Evolutionary conservation across 2,329 filamentous ascomycete species (phyloP).

Genomic region (Drechslerella stenobrocha): DNA sequence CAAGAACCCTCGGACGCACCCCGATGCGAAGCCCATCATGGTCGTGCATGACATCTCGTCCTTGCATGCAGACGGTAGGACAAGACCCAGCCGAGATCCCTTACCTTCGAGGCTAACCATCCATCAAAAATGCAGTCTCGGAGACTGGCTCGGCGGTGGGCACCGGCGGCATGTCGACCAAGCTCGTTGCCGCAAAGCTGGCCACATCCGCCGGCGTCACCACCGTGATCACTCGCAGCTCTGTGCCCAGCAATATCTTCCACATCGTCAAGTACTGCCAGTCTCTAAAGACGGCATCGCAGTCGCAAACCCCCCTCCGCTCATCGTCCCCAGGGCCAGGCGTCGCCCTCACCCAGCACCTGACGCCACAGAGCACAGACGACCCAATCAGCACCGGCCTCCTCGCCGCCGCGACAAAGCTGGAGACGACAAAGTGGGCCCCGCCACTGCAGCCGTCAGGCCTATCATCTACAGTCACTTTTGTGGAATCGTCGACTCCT

Average conservation of each 20-base stretch:
- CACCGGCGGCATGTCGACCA: slow-evolving; percentile 96
- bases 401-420: slow-evolving; percentile 27
- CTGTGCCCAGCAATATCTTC: slow-evolving; percentile 87
- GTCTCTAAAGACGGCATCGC: slow-evolving; percentile 59
- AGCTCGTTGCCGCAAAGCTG: slow-evolving; percentile 88
- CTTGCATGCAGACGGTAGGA: slow-evolving; percentile 75
- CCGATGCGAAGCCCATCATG: slow-evolving; percentile 85
- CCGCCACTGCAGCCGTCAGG: slow-evolving; percentile 49
- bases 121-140: slow-evolving; percentile 65
- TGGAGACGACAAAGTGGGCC: slow-evolving; percentile 45
- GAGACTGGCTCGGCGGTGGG: slow-evolving; percentile 84
- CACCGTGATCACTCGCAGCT: slow-evolving; percentile 90
- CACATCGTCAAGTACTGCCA: slow-evolving; percentile 84
- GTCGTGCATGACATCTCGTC: slow-evolving; percentile 85
- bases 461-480: slow-evolving; percentile 24
- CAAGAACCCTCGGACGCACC: slow-evolving; percentile 83
- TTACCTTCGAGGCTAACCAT: slow-evolving; percentile 1
- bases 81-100: neutral
- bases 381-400: slow-evolving; percentile 38
- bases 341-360: slow-evolving; percentile 88
- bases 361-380: slow-evolving; percentile 67
- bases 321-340: slow-evolving; percentile 56
- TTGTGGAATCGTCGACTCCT: slow-evolving; percentile 23
- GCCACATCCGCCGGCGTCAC: slow-evolving; percentile 94
- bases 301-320: slow-evolving; percentile 43